phyloP scores from a whole-genome alignment of 176 grass and related monocot genomes.

The Zea mays region DNA sequence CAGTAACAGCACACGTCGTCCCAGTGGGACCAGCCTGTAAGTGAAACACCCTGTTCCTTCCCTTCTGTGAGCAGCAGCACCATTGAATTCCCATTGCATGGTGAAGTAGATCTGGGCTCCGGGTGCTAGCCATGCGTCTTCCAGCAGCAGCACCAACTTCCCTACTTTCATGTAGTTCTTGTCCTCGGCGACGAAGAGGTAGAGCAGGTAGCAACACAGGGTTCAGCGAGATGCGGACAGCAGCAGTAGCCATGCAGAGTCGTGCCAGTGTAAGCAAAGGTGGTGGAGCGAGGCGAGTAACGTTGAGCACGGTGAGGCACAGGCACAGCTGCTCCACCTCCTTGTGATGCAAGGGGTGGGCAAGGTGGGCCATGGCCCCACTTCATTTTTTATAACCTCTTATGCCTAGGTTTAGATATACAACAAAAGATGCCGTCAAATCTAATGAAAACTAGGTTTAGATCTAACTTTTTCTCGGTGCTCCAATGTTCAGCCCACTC shows the following conservation, averaged over 20 bases:
- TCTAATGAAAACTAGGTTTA: too few relatives aligned
- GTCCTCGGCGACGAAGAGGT: neutral
- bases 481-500: too few relatives aligned
- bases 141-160: neutral
- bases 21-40: neutral
- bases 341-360: neutral
- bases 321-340: neutral
- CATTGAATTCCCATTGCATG: neutral
- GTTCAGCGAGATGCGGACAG: neutral
- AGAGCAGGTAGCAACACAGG: neutral
- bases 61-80: neutral
- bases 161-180: neutral
- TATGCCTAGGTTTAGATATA: too few relatives aligned
- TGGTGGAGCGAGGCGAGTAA: neutral
- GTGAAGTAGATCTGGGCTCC: neutral
- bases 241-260: neutral
- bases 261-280: neutral
- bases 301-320: neutral
- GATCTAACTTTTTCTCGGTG: too few relatives aligned
- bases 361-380: too few relatives aligned
- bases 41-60: neutral
- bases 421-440: too few relatives aligned
- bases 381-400: too few relatives aligned
- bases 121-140: neutral
- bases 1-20: neutral